Evolutionary conservation across 139 green algal species (phyloP).

Genomic region (Closterium sp.): DNA sequence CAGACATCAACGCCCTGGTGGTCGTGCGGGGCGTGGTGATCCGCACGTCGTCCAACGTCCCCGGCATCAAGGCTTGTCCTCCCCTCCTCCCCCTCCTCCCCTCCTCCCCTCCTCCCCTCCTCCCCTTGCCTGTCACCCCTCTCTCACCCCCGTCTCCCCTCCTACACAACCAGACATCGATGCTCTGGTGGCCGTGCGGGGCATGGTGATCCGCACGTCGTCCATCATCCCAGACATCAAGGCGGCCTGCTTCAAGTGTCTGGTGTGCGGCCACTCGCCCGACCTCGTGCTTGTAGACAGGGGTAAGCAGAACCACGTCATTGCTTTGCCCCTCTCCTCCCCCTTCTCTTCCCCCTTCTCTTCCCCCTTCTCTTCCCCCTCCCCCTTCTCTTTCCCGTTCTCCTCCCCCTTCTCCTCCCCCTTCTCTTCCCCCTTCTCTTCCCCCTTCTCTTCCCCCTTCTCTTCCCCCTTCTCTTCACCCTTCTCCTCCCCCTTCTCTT

Average conservation of each 20-base stretch:
- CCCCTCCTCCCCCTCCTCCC: neutral
- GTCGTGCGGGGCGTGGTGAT: too few species aligned
- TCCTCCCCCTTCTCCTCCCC: too few species aligned
- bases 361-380: neutral
- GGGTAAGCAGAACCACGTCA: constrained; percentile 21
- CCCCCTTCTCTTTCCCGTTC: neutral
- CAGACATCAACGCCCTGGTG: constrained; percentile 45
- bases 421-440: too few species aligned
- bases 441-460: too few species aligned
- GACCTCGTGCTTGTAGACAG: constrained; percentile 39
- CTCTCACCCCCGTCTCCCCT: too few species aligned
- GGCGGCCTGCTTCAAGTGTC: constrained; percentile 58
- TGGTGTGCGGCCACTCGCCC: constrained; percentile 48
- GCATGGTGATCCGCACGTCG: constrained; percentile 87
- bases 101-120: neutral
- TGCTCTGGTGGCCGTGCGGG: constrained; percentile 79
- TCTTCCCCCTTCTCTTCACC: too few species aligned
- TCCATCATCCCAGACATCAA: constrained; percentile 67
- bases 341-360: too few species aligned
- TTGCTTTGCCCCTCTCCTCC: too few species aligned
- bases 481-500: too few species aligned
- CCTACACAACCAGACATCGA: too few species aligned
- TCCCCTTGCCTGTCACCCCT: neutral
- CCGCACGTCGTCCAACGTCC: too few species aligned
- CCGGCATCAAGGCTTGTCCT: too few species aligned